Evolutionary conservation across 768 basidiomycete species (phyloP).

Genomic region (Cystobasidium tubakii): DNA sequence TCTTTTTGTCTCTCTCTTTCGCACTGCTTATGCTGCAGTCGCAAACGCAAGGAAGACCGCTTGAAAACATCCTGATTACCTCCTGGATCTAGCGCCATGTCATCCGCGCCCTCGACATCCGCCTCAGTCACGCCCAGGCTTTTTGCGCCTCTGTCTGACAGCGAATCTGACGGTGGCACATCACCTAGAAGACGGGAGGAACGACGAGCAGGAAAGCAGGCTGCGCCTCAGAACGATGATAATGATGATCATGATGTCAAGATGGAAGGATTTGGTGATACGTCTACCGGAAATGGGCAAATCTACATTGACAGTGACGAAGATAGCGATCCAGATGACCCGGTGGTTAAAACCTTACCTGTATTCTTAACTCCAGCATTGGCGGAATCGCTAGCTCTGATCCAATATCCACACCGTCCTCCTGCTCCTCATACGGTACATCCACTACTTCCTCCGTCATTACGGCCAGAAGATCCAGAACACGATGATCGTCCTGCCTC

Average conservation of each 20-base stretch:
- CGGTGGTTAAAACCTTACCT: constrained; percentile 44
- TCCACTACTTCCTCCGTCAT: constrained; percentile 43
- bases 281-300: neutral
- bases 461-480: constrained; percentile 38
- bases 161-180: constrained; percentile 3
- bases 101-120: neutral
- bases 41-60: neutral
- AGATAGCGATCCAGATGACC: constrained; percentile 42
- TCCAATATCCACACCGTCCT: constrained; percentile 47
- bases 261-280: neutral
- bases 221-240: neutral
- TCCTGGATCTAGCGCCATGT: neutral
- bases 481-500: constrained; percentile 29
- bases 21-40: neutral
- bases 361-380: constrained; percentile 46
- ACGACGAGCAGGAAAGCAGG: neutral
- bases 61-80: neutral
- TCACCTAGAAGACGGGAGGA: neutral
- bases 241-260: neutral
- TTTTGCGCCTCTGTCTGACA: neutral
- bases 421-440: constrained; percentile 43
- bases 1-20: neutral
- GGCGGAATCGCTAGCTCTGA: constrained; percentile 44
- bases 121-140: neutral
- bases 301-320: constrained; percentile 4